These are phyloP conservation scores for Carex cristatella DNA, from an alignment of 176 grass and related monocot species.

Conservation along the genomic window DNA sequence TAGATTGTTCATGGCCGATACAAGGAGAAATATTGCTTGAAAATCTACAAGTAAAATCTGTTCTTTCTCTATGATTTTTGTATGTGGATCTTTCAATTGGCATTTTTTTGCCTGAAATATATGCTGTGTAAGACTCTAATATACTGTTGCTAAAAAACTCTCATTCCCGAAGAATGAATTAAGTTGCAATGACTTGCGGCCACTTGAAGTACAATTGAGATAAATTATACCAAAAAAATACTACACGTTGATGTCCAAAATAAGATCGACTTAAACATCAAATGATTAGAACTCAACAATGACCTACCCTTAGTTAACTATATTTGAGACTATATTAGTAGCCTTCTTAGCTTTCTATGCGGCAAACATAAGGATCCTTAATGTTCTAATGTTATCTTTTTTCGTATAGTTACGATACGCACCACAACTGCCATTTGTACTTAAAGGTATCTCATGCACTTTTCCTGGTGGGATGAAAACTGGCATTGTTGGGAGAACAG, in stretches of 20 bases:
- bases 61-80: not conserved
- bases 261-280: not conserved
- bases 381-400: conserved; percentile 2
- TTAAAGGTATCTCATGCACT: conserved; percentile 58
- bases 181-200: too few relatives aligned
- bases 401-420: conserved; percentile 56
- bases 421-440: conserved; percentile 62
- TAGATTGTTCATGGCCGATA: conserved; percentile 20
- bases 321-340: too few relatives aligned
- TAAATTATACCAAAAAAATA: not conserved
- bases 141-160: not conserved
- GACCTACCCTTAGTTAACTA: not conserved
- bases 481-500: conserved; percentile 86
- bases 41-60: conserved; percentile 17
- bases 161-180: not conserved
- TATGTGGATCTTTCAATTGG: not conserved
- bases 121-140: not conserved
- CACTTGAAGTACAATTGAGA: not conserved
- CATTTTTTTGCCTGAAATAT: not conserved
- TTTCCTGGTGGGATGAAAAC: conserved; percentile 76
- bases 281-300: not conserved
- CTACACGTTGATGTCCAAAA: not conserved
- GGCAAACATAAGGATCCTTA: not conserved
- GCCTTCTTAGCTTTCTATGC: not conserved
- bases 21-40: conserved; percentile 21